Evolutionary conservation across 257 asterid genomes (phyloP).

Genomic region (Primulina eburnea): DNA sequence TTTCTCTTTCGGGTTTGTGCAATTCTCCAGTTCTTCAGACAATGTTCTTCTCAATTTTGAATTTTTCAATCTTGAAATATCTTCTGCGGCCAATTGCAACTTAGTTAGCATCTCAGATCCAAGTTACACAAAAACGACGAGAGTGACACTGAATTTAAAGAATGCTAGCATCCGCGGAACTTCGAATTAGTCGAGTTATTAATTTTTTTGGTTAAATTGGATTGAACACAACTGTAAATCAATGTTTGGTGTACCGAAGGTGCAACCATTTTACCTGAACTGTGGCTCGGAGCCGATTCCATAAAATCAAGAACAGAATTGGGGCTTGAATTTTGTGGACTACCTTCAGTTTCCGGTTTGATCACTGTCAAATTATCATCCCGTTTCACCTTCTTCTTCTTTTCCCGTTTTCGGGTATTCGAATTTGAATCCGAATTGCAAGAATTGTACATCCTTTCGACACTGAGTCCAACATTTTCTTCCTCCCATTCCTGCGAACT

Average conservation of each 20-base stretch:
- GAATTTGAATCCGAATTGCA: constrained; percentile 19
- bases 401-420: not conserved
- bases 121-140: not conserved
- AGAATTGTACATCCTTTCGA: not conserved
- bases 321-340: constrained; percentile 65
- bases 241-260: not conserved
- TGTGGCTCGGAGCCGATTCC: constrained; percentile 40
- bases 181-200: no score
- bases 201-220: no score
- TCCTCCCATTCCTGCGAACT: constrained; percentile 26
- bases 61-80: constrained; percentile 40
- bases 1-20: constrained; percentile 28
- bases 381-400: constrained; percentile 23
- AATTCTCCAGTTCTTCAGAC: constrained; percentile 48
- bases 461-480: constrained; percentile 29
- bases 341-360: constrained; percentile 32
- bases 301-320: constrained; percentile 57
- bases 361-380: constrained; percentile 21
- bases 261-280: constrained; percentile 43
- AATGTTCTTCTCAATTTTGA: constrained; percentile 59
- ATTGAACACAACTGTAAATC: not conserved
- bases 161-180: not conserved
- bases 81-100: constrained; percentile 33
- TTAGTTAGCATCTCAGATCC: constrained; percentile 9
- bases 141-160: not conserved